Evolutionary conservation across 148 eudicot species (phyloP), one percentile per base, ranked within the genome.

Genomic region (Nepenthes mirabilis): DNA sequence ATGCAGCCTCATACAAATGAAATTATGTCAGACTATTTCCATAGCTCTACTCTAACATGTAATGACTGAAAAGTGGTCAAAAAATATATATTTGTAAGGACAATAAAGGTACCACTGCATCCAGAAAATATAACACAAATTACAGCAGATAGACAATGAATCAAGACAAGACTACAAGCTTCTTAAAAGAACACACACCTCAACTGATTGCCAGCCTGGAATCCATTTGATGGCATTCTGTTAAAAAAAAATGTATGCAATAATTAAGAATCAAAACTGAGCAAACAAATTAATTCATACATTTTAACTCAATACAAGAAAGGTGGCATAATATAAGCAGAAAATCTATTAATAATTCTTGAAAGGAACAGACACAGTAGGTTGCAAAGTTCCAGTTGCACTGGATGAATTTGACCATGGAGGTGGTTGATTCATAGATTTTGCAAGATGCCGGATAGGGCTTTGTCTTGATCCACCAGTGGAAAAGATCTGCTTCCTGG

Each of bases 401-500:
- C 75, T 73, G 13, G 79, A 66, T 56, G 82, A 49, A 70, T 67
- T 81, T 36, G 78, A 79, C 96, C 93, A 85, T 53, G 96, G 96
- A 64, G 96, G 83, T 64, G 96, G 96, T 74, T 85, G 83, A 10
- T 65, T 63, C 53, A 57, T 71, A n/a, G 78, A 60, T 57, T 74
- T 85, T 33, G 63, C 64, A 10, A 75, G 82, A 45, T 74, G 76
- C 74, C 77, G 80, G 68, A 83, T 67, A 40, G 94, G 87, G 65
- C 70, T 72, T 57, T 89, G 90, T 68, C 84, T 76, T 11, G 86
- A 73, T 34, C 73, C 70, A 76, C 67, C 77, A 55, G 88, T 75
- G 45, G 97, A 90, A 56, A 90, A 90, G 45, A 90, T 72, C 64
- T 82, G 85, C 68, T 79, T 83, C 75, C 97, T 80, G 62, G 59